Conservation (phyloP, 768 basidiomycete species). For the Guyanaporus albipodus region DNA sequence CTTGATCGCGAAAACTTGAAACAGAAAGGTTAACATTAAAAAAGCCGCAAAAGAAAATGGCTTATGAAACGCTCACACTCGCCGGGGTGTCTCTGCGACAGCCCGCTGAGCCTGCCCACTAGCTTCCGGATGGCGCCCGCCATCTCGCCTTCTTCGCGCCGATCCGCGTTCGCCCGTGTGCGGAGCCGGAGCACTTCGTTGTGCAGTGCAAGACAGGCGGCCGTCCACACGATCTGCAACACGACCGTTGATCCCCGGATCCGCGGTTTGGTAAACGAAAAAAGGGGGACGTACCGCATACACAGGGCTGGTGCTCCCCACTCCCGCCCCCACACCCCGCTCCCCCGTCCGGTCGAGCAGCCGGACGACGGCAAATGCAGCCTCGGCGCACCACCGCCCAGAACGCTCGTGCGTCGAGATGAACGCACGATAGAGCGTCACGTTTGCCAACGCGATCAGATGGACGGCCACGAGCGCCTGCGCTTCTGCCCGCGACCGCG, state of each 20-base stretch:
- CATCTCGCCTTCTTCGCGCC: slow-evolving; percentile 13
- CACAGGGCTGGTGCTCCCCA: slow-evolving; percentile 12
- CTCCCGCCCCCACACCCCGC: neutral
- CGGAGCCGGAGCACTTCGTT: slow-evolving; percentile 21
- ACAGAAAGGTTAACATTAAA: neutral
- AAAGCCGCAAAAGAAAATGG: neutral
- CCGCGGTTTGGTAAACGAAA: neutral
- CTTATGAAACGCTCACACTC: slow-evolving; percentile 19
- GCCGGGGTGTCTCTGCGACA: slow-evolving; percentile 16
- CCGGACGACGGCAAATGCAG: slow-evolving; percentile 11
- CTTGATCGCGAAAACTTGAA: slow-evolving; percentile 17
- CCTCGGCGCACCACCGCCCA: slow-evolving; percentile 14
- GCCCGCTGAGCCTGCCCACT: slow-evolving; percentile 11
- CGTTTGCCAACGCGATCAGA: slow-evolving; percentile 23
- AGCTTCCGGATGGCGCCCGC: slow-evolving; percentile 15
- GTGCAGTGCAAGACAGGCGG: slow-evolving; percentile 18
- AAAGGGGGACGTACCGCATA: slow-evolving; percentile 12
- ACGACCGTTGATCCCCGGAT: neutral
- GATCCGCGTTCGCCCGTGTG: slow-evolving; percentile 2
- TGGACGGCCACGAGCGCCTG: slow-evolving; percentile 17
- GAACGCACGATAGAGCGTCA: slow-evolving; percentile 23
- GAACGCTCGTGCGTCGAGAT: slow-evolving; percentile 11
- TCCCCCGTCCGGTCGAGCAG: slow-evolving; percentile 14
- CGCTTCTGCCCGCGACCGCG: neutral
- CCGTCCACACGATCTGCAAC: slow-evolving; percentile 24